Conservation (phyloP, 1,284 basidiomycete species). For the Cerrena zonata region DNA sequence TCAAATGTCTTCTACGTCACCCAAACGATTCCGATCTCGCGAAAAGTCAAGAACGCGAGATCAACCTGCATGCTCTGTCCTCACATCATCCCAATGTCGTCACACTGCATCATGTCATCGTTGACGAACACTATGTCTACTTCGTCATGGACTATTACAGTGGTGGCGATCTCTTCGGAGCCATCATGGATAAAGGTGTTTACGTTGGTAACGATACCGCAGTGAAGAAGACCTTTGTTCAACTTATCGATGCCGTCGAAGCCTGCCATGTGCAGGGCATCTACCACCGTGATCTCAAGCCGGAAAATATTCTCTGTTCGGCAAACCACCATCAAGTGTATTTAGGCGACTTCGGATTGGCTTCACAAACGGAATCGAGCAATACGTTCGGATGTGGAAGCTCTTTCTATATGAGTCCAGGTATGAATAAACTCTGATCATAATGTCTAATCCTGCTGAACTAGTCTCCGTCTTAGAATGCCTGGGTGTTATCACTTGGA, state of each 20-base stretch:
- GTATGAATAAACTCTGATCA: slow-evolving; percentile 24
- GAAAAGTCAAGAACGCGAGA: slow-evolving; percentile 23
- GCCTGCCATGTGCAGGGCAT: slow-evolving; percentile 55
- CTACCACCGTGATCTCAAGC: slow-evolving; percentile 68
- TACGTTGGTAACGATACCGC: slow-evolving; percentile 45
- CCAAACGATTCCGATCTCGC: slow-evolving; percentile 55
- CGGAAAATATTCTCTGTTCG: slow-evolving; percentile 64
- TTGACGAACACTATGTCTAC: slow-evolving; percentile 51
- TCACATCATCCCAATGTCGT: slow-evolving; percentile 55
- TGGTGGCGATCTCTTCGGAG: slow-evolving; percentile 61
- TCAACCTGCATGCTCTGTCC: slow-evolving; percentile 45
- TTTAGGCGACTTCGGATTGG: slow-evolving; percentile 66
- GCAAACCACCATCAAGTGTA: slow-evolving; percentile 40
- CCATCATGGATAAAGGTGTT: slow-evolving; percentile 48
- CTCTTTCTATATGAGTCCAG: slow-evolving; percentile 61
- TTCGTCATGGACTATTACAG: slow-evolving; percentile 58
- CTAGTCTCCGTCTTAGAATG: slow-evolving; percentile 40
- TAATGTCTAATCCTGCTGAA: neutral
- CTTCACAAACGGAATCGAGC: slow-evolving; percentile 46
- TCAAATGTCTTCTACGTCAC: slow-evolving; percentile 62
- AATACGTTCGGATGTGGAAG: slow-evolving; percentile 45
- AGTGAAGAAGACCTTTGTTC: slow-evolving; percentile 46
- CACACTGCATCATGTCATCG: slow-evolving; percentile 52
- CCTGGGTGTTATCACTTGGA: slow-evolving; percentile 35
- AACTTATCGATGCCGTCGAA: slow-evolving; percentile 58